Evolutionary conservation across 352 stramenopile species (phyloP).

Genomic region (Globisporangium spiculum): DNA sequence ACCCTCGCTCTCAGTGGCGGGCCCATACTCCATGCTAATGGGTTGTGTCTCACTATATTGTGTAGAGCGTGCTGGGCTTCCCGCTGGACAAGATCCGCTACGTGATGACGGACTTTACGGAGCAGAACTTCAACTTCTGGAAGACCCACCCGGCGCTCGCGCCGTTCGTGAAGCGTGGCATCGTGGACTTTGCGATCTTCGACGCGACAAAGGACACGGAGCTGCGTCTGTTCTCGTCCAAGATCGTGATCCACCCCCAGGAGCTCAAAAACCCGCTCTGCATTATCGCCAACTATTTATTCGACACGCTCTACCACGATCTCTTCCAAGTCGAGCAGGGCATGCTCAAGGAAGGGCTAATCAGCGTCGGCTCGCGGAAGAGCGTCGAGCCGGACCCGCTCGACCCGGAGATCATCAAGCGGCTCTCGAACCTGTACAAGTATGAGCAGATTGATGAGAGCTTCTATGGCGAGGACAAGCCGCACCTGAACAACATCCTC

Average conservation of each 20-base stretch:
- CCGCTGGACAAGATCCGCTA: conserved; percentile 90
- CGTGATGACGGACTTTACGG: conserved; percentile 95
- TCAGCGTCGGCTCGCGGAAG: conserved; percentile 81
- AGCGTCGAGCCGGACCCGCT: conserved; percentile 75
- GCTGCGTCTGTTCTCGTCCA: conserved; percentile 63
- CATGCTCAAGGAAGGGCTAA: conserved; percentile 87
- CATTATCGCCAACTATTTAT: conserved; percentile 94
- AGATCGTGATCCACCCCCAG: conserved; percentile 42
- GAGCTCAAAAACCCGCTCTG: conserved; percentile 86
- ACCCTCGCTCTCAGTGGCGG: not conserved
- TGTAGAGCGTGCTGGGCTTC: conserved; percentile 77
- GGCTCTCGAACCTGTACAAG: conserved; percentile 87
- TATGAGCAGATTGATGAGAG: conserved; percentile 80
- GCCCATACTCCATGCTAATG: not conserved
- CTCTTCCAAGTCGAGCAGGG: conserved; percentile 87
- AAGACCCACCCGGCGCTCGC: conserved; percentile 81
- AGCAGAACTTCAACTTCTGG: conserved; percentile 94
- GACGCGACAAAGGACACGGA: conserved; percentile 88
- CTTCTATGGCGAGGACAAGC: conserved; percentile 75
- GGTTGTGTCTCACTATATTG: not conserved
- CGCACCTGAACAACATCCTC: conserved; percentile 89
- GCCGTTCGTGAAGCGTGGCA: conserved; percentile 80
- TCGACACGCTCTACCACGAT: conserved; percentile 92
- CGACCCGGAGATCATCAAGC: conserved; percentile 93
- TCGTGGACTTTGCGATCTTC: conserved; percentile 93